Evolutionary conservation across 306 rosid species (phyloP), one percentile per base, ranked within the genome.

Genomic region (Fragaria ananassa): DNA sequence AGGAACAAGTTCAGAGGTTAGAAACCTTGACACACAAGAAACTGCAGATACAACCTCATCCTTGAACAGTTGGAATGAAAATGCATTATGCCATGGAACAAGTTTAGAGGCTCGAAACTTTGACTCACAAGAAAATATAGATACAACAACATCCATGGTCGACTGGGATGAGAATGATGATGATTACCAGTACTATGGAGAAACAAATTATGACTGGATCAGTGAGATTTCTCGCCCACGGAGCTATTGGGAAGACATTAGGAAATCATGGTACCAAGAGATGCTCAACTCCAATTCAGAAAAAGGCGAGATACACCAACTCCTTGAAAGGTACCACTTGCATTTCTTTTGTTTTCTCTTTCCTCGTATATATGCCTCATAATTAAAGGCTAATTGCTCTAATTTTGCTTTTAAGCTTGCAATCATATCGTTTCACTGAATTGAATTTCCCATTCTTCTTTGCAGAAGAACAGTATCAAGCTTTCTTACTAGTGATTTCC

Each of bases 221-320:
- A 77, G 83, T 34, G 85, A 84, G 61, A 95, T 95, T 78, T 89
- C 97, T 71, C 89, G 97, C 17, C 99, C 99, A 8, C 85, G 88
- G 44, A 91, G 97, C 78, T 89, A 88, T 29, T 95, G 99, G 99
- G 99, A 95, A 86, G 87, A 81, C 58, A 85, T 80, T 10, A 85
- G 99, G 84, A 81, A 91, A 87, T 84, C 81, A 50, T 91, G 99
- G 97, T 95, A 95, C 76, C 85, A 46, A 68, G 89, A 95, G 89
- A 88, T 95, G 90, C 97, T 86, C 11, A 79, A 80, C 74, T 79
- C 83, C 56, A 68, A 75, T 49, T 91, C 97, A 12, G 85, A 77
- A 13, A 95, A 92, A n/a, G 78, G 80, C 45, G 99, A 95, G 69
- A 95, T 95, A 61, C 78, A 84, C 25, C 89, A 79, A 57, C 93